Conservation (phyloP, 495 filamentous ascomycete species). For the Aspergillus mulundensis region DNA sequence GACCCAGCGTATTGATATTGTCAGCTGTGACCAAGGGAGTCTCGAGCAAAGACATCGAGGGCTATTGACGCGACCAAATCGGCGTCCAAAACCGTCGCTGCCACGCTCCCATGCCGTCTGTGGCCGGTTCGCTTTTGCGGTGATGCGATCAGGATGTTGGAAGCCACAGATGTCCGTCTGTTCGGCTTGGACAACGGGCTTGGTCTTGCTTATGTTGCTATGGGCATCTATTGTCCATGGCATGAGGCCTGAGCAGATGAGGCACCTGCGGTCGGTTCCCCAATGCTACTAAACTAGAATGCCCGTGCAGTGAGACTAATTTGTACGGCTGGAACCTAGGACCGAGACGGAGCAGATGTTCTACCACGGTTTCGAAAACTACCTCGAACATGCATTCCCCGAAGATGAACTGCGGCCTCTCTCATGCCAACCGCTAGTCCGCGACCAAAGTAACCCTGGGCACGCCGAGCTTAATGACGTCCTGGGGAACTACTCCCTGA, state of each 20-base stretch:
- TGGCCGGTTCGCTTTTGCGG: slow-evolving; percentile 26
- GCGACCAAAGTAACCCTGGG: slow-evolving; percentile 72
- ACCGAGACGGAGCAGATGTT: slow-evolving; percentile 88
- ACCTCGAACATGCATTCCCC: slow-evolving; percentile 89
- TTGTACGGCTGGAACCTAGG: slow-evolving; percentile 29
- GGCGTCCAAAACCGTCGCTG: background rate
- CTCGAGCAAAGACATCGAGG: background rate
- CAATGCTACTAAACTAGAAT: background rate
- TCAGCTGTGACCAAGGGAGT: background rate
- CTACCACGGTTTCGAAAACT: slow-evolving; percentile 95
- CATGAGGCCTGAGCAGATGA: slow-evolving; percentile 39
- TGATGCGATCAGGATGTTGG: slow-evolving; percentile 47
- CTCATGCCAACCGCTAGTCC: slow-evolving; percentile 75
- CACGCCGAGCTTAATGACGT: slow-evolving; percentile 92
- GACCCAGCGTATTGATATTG: background rate
- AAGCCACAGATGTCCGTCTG: slow-evolving; percentile 36
- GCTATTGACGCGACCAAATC: background rate
- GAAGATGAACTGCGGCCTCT: slow-evolving; percentile 94
- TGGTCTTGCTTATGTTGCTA: slow-evolving; percentile 37
- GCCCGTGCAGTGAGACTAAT: background rate
- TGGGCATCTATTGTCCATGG: slow-evolving; percentile 38
- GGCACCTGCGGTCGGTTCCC: slow-evolving; percentile 33
- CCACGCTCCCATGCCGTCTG: slow-evolving; percentile 27
- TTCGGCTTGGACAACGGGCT: slow-evolving; percentile 37
- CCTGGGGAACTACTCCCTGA: slow-evolving; percentile 93